These are phyloP conservation scores for Backusella mclennaniae DNA, from an alignment of 192 early-diverging fungal genomes.

Conservation along the genomic window DNA sequence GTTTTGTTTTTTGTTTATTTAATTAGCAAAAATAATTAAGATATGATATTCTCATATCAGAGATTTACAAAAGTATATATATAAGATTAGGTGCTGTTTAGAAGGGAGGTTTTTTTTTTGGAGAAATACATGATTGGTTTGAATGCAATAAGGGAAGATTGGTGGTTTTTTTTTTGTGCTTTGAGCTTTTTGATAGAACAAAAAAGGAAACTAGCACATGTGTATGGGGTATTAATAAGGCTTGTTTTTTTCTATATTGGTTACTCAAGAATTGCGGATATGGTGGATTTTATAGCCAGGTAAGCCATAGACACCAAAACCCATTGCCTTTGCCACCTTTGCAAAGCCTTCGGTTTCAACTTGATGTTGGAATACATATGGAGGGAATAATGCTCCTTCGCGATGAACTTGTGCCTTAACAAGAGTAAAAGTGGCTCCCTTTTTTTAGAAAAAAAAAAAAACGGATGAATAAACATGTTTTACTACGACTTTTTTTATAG, in stretches of 20 bases:
- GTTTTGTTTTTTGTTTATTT: background rate
- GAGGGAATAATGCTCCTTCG: constrained; percentile 55
- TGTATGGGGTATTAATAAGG: background rate
- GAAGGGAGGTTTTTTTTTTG: background rate
- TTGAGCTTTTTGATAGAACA: background rate
- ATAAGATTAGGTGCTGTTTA: background rate
- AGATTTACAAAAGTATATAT: constrained; percentile 1
- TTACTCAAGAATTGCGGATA: constrained; percentile 26
- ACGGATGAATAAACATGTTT: background rate
- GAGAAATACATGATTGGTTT: background rate
- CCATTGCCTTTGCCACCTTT: constrained; percentile 58
- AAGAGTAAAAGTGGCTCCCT: constrained; percentile 58
- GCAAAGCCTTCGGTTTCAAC: constrained; percentile 67
- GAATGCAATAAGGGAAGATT: background rate
- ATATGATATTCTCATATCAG: constrained; percentile 5
- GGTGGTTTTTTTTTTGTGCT: background rate
- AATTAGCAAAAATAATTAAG: background rate
- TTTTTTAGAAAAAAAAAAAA: background rate
- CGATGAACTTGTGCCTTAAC: constrained; percentile 56
- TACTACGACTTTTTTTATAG: background rate
- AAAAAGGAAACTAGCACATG: background rate
- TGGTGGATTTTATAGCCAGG: constrained; percentile 57
- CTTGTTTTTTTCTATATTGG: background rate
- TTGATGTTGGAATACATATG: constrained; percentile 55
- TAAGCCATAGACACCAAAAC: constrained; percentile 56